Evolutionary conservation across 768 basidiomycete species (phyloP), one percentile per base, ranked within the genome.

Genomic region (Amanita molliuscula): DNA sequence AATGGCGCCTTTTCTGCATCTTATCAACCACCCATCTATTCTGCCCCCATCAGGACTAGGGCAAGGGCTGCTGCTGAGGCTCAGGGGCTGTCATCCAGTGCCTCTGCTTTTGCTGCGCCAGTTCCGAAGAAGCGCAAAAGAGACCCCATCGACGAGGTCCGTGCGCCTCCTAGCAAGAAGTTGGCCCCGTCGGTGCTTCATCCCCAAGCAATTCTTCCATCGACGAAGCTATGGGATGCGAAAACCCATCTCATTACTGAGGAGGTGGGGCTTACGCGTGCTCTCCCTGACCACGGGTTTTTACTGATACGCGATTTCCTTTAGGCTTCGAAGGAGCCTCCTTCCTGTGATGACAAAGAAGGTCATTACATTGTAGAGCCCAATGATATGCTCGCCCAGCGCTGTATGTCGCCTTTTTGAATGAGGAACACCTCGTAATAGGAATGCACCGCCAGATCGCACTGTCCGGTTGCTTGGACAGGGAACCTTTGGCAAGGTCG

Each of bases 401-500:
- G 88, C 59, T 95, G 94, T 90, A 67, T 58, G 84, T 73, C 21
- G 20, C 21, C n/a, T 34, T 35, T 48, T 31, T 15, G 20, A 41
- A 50, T 5, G 42, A 15, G 31, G 13, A 29, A 13, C 16, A 31
- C 52, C 49, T 38, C 44, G 53, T 52, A 36, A 65, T 53, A 33
- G 47, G 36, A 29, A 50, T 34, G 42, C 16, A 15, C 37, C 54
- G 52, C 11, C 59, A 97, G 95, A 97, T 79, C 88, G 87, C 43
- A 97, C 94, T 36, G 81, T 94, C 53, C 78, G 82, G 51, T 73
- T 94, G 20, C 74, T 99, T 4, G 96, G 96, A 15, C 95, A 98
- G 70, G 96, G 96, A 10, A 98, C 96, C 11, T 99, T 98, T 62
- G 96, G 96, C 57, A 99, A 98, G 67, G 96, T 99, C 26, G 93